Base-by-base conservation (phyloP, 2,329 filamentous ascomycete genomes). In the Periconia sp. region DNA sequence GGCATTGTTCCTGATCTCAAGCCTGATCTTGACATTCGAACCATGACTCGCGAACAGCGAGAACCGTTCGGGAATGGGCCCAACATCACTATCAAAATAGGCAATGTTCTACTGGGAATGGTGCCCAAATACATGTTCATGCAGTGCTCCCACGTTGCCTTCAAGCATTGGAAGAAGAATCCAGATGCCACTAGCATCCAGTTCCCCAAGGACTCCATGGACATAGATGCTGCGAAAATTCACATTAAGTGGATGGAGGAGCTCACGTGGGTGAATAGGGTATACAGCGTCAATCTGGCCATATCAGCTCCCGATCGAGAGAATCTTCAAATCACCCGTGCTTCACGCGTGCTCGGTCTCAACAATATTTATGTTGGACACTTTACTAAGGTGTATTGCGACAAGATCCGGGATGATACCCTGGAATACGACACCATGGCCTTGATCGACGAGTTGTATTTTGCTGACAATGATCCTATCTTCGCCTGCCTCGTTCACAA, bases 321-420 rank as follows among this genome's bases (percentile, higher is more conserved):
- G 36, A 63, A 67, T 19, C 24, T 66, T 2, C 36, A 50, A 4
- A 53, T 66, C 36, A 56, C 59, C 21, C 57, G 47, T 10, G 58
- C 57, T 3, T 47, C 60, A 3, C 55, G 59, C 5, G 50, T 56
- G 1, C 37, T 66, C 1, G 63, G 61, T 5, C 33, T 66, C 3
- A 56, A 61, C 34, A 59, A 56, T 39, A 57, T 51, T n/a, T 67
- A 67, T 19, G 46, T 67, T 1, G 56, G 52, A 0, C 64, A 67
- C 39, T 65, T 67, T 36, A 67, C 64, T 1, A 56, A 53, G 31
- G 37, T 54, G 2, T 52, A 60, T 36, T 67, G 64, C 29, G 56
- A 67, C 15, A 48, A 52, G 0, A 53, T 66, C 24, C 63, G 64
- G n/a, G 38, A 45, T 11, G 29, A 52, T 18, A 31, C 48, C 2